Evolutionary conservation across 345 rosid species (phyloP), one percentile per base, ranked within the genome.

Genomic region (Linum tenue): DNA sequence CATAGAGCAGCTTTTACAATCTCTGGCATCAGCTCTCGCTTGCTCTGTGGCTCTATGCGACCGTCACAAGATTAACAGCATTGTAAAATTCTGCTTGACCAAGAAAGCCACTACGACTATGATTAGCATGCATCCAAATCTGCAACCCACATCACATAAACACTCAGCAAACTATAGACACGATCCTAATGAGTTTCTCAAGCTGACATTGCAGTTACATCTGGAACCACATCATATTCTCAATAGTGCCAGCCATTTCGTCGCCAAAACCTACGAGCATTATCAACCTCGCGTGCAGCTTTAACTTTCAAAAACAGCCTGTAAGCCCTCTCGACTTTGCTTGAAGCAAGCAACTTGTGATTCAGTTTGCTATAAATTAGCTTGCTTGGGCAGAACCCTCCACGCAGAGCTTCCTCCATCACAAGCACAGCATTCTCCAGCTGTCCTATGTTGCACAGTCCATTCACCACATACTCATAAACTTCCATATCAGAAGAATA

Each of bases 1-100:
- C 82, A 83, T 11, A 92, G 69, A 57, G 98, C 98, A 37, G 97
- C 97, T 72, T 92, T 92, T 64, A 90, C 97, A 72, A 92, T 90
- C 39, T 92, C 98, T 15, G 96, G 92, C 3, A 97, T 88, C 72
- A 92, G 66, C 39, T 90, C 97, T 67, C 97, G 82, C 86, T 88
- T 90, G 72, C 94, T 92, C 79, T 92, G 98, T 44, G 31, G 31
- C 31, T 22, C 31, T 22, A 22, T 22, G 94, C 97, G 62, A 92
- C 98, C 14, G 98, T 92, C n/a, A 86, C 96, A 78, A 92, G 96
- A 70, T 77, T 92, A 72, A 92, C 88, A 73, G 95, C 88, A 73
- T 92, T 90, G 69, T 66, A 84, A 75, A 92, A 92, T 73, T 92
- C 97, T 39, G 82, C 81, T 62, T 84, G 90, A 55, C 87, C 97